Evolutionary conservation across 2,329 filamentous ascomycete genomes (phyloP), one percentile per base, ranked within the genome.

Genomic region (Gyromitra esculenta): DNA sequence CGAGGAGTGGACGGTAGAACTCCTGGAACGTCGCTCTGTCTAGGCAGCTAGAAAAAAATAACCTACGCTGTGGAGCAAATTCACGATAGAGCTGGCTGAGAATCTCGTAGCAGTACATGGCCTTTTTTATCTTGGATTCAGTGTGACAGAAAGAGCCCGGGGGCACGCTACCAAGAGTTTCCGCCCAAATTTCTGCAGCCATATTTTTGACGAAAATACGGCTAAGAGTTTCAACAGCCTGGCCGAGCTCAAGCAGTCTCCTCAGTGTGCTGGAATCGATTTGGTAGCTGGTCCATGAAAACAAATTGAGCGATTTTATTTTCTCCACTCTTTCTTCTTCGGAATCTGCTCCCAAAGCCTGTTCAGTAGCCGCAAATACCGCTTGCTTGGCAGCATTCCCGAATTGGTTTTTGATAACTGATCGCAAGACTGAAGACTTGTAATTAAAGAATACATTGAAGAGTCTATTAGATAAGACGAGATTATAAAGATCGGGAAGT

Each of bases 261-360:
- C 39, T 62, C 18, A 62, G 18, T 41, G 11, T 31, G 5, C 9
- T 45, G 9, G 2, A 21, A 25, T 45, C 18, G 11, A 45, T 15
- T 6, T 45, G 41, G 8, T 48, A 25, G 13, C 11, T 18, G 4
- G 11, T 50, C 41, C 41, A 64, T 5, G 13, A 35, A n/a, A 50
- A 64, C 18, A 5, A 25, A 25, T 64, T 21, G 2, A 64, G 3
- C 21, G 5, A 31, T 9, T 48, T 64, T 9, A 64, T 48, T 35
- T 8, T 50, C 1, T 37, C 6, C 21, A 50, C 11, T 48, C 60
- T 50, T 21, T 0, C 4, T 5, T 18, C 21, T 2, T 48, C 60
- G 5, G 60, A 64, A 35, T 5, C n/a, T 56, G 52, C 52, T 56
- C 25, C 52, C 11, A 56, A 56, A 25, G 52, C 52, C 11, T 35